phyloP scores from a whole-genome alignment of 768 basidiomycete species.

The Mycena latifolia region DNA sequence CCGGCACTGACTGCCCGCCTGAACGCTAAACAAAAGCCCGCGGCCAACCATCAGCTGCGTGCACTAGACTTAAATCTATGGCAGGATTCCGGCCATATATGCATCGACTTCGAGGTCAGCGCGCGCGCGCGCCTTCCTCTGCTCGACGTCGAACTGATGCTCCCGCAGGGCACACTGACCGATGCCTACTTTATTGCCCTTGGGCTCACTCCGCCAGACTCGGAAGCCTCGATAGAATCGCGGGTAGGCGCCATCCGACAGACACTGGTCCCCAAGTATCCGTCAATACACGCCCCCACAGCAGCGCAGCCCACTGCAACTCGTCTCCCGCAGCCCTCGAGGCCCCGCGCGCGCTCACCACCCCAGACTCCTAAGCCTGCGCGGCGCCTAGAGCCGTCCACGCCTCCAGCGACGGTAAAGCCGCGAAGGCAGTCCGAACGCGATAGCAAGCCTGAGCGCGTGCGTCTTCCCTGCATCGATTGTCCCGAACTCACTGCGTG shows the following conservation, averaged over 20 bases:
- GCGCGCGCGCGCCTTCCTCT: too few relatives aligned
- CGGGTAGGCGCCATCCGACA: conserved; percentile 46
- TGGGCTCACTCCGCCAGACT: conserved; percentile 28
- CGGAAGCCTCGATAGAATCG: conserved; percentile 30
- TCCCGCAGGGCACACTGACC: background rate
- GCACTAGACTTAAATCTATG: conserved; percentile 33
- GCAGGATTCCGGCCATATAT: conserved; percentile 16
- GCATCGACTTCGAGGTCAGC: conserved; percentile 39
- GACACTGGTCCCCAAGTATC: conserved; percentile 44
- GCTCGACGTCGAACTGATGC: too few relatives aligned
- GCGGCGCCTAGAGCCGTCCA: conserved; percentile 29
- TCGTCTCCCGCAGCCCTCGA: conserved; percentile 34
- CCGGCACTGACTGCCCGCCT: conserved; percentile 27
- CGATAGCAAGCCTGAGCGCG: background rate
- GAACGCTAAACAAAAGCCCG: background rate
- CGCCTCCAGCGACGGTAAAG: conserved; percentile 27
- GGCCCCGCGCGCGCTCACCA: background rate
- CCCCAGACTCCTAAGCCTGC: conserved; percentile 5
- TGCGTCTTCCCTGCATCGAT: background rate
- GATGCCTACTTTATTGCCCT: conserved; percentile 37
- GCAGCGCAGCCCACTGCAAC: conserved; percentile 31
- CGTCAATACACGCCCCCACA: conserved; percentile 34
- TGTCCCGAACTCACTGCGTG: background rate
- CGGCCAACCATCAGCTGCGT: background rate
- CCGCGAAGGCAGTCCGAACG: conserved; percentile 24